Evolutionary conservation across 805 yeast genomes (phyloP), one percentile per base, ranked within the genome.

Genomic region (Naumovozyma dairenensis): DNA sequence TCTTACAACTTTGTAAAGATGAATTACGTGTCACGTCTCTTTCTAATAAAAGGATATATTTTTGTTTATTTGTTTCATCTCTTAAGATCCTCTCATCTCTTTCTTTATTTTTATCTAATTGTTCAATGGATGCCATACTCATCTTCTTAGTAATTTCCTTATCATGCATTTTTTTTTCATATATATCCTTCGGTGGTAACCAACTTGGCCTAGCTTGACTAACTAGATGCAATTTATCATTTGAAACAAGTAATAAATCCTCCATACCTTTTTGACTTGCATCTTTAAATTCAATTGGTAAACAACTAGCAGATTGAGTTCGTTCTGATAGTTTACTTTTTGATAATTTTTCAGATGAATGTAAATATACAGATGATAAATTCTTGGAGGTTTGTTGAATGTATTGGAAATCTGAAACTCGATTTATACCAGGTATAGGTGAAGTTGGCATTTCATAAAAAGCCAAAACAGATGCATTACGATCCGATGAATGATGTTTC

Each of bases 201-300:
- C 83, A 75, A 32, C 74, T 68, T 3, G 87, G 87, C 44, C 87
- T 65, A 1, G 84, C 69, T 28, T 72, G 74, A 33, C 78, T 68
- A 24, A 78, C 55, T 8, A 59, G 54, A 16, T 65, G 66, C 24
- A 75, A 50, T 44, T 79, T 79, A 46, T 77, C 80, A 1, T 65
- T 68, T 1, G 85, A 77, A 1, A 80, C 68, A 22, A 80, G 56
- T 31, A 63, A 57, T 39, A 74, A 55, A 51, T 79, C 84, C 34
- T 79, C 86, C 39, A 77, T 51, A 3, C 68, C 68, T 15, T 54
- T 49, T 12, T 49, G 51, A 21, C 64, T 54, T 1, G 64, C 66
- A 17, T 51, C 54, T 37, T 54, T 59, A 20, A 59, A 46, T 17
- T 59, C 59, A 14, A 56, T 38, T 7, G 73, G 72, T 18, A 67